Base-by-base conservation (phyloP, 108 stramenopile species). In the Parietichytrium sp. region DNA sequence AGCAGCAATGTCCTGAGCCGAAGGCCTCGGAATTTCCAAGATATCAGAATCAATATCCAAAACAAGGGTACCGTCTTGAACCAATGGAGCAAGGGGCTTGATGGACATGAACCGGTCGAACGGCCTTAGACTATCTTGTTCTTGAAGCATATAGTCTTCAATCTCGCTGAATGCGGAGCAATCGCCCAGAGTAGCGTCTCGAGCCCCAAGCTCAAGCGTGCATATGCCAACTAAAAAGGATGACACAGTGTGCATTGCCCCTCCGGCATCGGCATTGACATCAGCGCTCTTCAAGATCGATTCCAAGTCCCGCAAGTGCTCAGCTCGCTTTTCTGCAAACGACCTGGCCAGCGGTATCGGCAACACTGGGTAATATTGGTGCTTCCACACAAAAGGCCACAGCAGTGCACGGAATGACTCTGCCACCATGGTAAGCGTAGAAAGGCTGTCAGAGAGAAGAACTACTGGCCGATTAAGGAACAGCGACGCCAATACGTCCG, bases 321-420 rank as follows among this genome's bases (percentile, higher is more conserved):
- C 20, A n/a, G 61, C 61, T 10, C 61, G 61, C 15, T n/a, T 33
- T 25, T 72, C 61, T 6, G 61, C 61, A 27, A 23, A 38, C n/a
- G 61, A 33, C n/a, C 61, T 16, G 1, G 38, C 33, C 20, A 72
- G 42, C 0, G 61, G 20, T 6, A 72, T 38, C 33, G 61, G 61
- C 61, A 72, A 27, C 10, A 45, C 20, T 0, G 61, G 61, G 25
- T 72, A 45, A 1, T 18, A 72, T 15, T 33, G 1, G 61, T 72
- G 61, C 33, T 72, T 72, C 61, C 61, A 72, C 38, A 72, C 61
- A 72, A 72, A 72, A 27, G 61, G 61, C 61, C 61, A 72, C 33
- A 72, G 61, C 61, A 72, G 10, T 31, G 61, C 36, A 6, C 61
- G 61, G 23, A 72, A 42, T n/a, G 61, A 33, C 42, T 72, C 61